phyloP scores from a whole-genome alignment of 2,329 filamentous ascomycete genomes.

The Pseudocercospora pini-densiflorae region DNA sequence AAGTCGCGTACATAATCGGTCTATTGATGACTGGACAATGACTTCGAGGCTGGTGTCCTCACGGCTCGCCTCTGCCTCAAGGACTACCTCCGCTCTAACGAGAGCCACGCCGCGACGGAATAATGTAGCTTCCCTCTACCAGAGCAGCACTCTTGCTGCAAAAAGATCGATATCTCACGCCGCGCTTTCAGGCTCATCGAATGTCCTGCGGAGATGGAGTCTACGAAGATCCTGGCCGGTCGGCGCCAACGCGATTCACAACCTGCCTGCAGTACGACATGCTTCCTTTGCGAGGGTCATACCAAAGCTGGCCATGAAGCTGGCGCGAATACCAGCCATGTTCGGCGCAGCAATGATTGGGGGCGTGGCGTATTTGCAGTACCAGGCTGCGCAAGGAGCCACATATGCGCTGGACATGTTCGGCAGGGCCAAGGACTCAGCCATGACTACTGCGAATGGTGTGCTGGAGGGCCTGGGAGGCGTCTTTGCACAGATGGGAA shows the following conservation, averaged over 20 bases:
- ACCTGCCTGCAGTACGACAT: conserved; percentile 67
- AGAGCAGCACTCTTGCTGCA: conserved; percentile 27
- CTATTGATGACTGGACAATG: conserved; percentile 33
- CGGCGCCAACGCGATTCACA: conserved; percentile 80
- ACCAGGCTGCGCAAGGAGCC: conserved; percentile 84
- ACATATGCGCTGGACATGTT: conserved; percentile 79
- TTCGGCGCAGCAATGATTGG: conserved; percentile 88
- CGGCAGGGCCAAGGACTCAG: conserved; percentile 71
- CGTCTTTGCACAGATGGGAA: conserved; percentile 77
- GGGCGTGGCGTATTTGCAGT: conserved; percentile 89
- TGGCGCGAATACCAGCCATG: conserved; percentile 84
- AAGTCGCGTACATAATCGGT: neutral
- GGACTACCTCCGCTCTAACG: conserved; percentile 54
- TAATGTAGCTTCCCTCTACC: conserved; percentile 31
- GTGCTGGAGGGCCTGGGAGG: conserved; percentile 74
- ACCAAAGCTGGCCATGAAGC: conserved; percentile 88
- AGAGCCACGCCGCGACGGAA: conserved; percentile 31
- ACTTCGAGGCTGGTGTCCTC: conserved; percentile 71
- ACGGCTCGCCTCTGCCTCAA: conserved; percentile 69
- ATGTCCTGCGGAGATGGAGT: conserved; percentile 31
- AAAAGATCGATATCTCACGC: conserved; percentile 34
- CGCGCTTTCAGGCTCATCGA: conserved; percentile 29
- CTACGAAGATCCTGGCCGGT: conserved; percentile 72
- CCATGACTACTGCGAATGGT: conserved; percentile 69
- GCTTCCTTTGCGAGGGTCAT: conserved; percentile 71